phyloP scores from a whole-genome alignment of 306 rosid genomes.

The Lablab purpureus region DNA sequence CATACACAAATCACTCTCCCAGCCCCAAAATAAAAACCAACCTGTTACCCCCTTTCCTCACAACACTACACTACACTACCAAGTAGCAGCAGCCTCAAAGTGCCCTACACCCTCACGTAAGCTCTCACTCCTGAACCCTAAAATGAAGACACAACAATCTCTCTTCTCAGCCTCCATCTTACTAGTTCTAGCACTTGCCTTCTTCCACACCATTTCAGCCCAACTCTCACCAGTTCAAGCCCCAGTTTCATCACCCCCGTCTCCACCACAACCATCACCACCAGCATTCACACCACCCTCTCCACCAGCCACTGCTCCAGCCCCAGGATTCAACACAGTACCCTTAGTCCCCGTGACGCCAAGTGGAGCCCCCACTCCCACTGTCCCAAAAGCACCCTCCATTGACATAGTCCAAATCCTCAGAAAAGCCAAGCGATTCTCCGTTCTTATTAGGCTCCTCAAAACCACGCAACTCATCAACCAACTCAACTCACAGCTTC shows the following conservation, averaged over 20 bases:
- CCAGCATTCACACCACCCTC: slow-evolving; percentile 10
- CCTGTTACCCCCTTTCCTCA: slow-evolving; percentile 2
- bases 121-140: slow-evolving; percentile 2
- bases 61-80: background rate
- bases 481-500: slow-evolving; percentile 65
- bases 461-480: slow-evolving; percentile 55
- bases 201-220: slow-evolving; percentile 42
- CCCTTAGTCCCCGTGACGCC: slow-evolving; percentile 51
- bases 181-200: slow-evolving; percentile 32
- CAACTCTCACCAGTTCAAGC: slow-evolving; percentile 54
- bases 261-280: background rate
- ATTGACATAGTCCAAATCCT: slow-evolving; percentile 59
- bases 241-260: slow-evolving; percentile 28
- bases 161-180: slow-evolving; percentile 46
- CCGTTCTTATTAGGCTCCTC: slow-evolving; percentile 59
- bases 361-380: slow-evolving; percentile 43
- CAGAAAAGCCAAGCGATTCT: slow-evolving; percentile 58
- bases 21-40: slow-evolving; percentile 46
- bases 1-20: background rate
- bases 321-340: slow-evolving; percentile 48
- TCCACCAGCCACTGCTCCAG: slow-evolving; percentile 33
- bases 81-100: slow-evolving; percentile 4
- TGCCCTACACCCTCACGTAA: background rate
- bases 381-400: slow-evolving; percentile 55
- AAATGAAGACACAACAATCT: slow-evolving; percentile 44